A percentile compares a stretch with the other conserved stretches of the same genome.
These are phyloP conservation scores for Ascosphaera apis DNA, from an alignment of 2,329 filamentous ascomycete genomes.

Conservation along the genomic window DNA sequence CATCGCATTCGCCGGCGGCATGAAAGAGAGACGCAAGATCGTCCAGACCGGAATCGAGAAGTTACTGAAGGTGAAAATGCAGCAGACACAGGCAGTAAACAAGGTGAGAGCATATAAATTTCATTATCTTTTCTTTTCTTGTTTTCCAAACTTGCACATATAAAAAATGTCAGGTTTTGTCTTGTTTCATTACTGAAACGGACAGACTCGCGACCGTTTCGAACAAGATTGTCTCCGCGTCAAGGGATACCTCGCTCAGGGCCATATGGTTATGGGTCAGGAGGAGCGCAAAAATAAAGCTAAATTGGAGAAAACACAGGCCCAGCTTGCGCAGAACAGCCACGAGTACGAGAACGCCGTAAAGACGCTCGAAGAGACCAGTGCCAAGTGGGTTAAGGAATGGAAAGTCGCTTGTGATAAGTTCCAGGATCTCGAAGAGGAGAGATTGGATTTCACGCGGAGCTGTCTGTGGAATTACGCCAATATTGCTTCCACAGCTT, in stretches of 20 bases:
- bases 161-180: background rate
- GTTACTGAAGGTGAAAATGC: conserved; percentile 72
- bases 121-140: background rate
- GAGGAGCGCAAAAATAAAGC: conserved; percentile 98
- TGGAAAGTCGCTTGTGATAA: conserved; percentile 96
- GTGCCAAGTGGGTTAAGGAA: conserved; percentile 84
- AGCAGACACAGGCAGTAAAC: conserved; percentile 76
- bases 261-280: conserved; percentile 99
- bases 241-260: conserved; percentile 93
- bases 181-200: conserved; percentile 3
- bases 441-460: conserved; percentile 90
- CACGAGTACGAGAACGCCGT: conserved; percentile 84
- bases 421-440: conserved; percentile 96
- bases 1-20: conserved; percentile 70
- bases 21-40: conserved; percentile 94
- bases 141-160: background rate
- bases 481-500: conserved; percentile 91
- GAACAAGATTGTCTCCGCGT: conserved; percentile 97
- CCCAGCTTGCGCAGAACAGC: conserved; percentile 76
- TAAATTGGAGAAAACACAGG: conserved; percentile 95
- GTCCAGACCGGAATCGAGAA: conserved; percentile 88
- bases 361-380: conserved; percentile 86
- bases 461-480: conserved; percentile 96
- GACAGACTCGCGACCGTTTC: conserved; percentile 66
- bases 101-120: conserved; percentile 50